Evolutionary conservation across 768 basidiomycete genomes (phyloP), one percentile per base, ranked within the genome.

Genomic region (Mycena venus): DNA sequence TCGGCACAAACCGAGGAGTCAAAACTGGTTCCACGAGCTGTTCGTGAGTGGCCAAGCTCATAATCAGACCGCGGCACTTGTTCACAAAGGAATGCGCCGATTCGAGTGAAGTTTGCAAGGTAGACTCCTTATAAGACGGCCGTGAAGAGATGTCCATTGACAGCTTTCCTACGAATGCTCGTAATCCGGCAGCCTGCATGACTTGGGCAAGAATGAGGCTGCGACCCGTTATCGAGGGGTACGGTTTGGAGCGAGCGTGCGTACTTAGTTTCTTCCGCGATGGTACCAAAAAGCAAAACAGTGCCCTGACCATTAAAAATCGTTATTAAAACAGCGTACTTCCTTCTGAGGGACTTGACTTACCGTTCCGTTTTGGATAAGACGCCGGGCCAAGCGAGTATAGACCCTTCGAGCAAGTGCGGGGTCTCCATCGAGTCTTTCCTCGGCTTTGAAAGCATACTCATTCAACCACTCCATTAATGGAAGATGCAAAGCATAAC

Each of bases 1-100:
- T 96, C 1, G 96, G 96, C 3, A 97, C 92, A 75, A 97, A 98
- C 21, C 96, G 91, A 0, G 96, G 96, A 0, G 96, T 97, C 67
- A 98, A 82, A 12, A 97, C 94, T 1, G 96, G 96, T 69, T 94
- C 89, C 5, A 96, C 88, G 11, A 95, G 86, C 12, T 88, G 86
- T 53, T 80, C 78, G 75, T 91, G 87, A 3, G 79, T 59, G 0
- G 88, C 88, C 0, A 91, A 80, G 25, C 83, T 68, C 6, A 84
- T 78, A 6, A 85, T 83, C 11, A 90, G 80, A 0, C 82, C 78
- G 31, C 79, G 82, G 63, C 94, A 92, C 27, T 81, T 82, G 4
- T 86, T 79, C 53, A 93, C 88, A 77, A 96, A 97, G 0, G 86
- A 84, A 12, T 82, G 71, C 0, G 92, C 91, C 1, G 92, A 84